Evolutionary conservation across 2,329 filamentous ascomycete genomes (phyloP).

Genomic region (Pseudocercospora cruenta): DNA sequence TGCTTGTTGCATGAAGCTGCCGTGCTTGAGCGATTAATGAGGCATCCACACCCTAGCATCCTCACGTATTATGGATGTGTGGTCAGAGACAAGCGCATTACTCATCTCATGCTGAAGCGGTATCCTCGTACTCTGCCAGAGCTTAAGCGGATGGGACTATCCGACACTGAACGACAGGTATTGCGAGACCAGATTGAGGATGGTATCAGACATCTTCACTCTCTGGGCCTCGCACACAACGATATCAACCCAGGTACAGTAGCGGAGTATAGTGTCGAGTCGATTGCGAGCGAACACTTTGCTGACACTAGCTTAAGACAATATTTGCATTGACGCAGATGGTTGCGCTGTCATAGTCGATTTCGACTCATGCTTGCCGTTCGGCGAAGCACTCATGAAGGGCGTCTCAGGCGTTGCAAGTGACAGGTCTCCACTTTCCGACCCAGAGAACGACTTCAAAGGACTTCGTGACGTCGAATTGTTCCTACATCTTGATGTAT

Average conservation of each 20-base stretch:
- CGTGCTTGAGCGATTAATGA: slow-evolving; percentile 32
- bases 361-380: slow-evolving; percentile 41
- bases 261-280: neutral
- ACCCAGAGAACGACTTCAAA: slow-evolving; percentile 28
- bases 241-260: slow-evolving; percentile 26
- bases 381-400: slow-evolving; percentile 36
- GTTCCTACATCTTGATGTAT: slow-evolving; percentile 8
- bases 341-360: slow-evolving; percentile 42
- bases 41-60: slow-evolving; percentile 36
- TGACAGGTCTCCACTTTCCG: slow-evolving; percentile 21
- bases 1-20: slow-evolving; percentile 34
- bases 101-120: slow-evolving; percentile 35
- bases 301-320: slow-evolving; percentile 24
- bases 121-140: slow-evolving; percentile 34
- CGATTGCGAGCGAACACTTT: neutral
- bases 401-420: slow-evolving; percentile 18
- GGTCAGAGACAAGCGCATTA: slow-evolving; percentile 33
- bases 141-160: slow-evolving; percentile 26
- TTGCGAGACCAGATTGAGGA: slow-evolving; percentile 32
- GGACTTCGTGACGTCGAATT: slow-evolving; percentile 15
- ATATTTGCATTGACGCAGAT: slow-evolving; percentile 40
- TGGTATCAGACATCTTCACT: slow-evolving; percentile 42
- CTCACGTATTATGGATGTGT: slow-evolving; percentile 38
- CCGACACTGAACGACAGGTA: slow-evolving; percentile 22
- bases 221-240: slow-evolving; percentile 35